phyloP scores from a whole-genome alignment of 2,329 filamentous ascomycete genomes.

The Pseudogymnoascus sp. region DNA sequence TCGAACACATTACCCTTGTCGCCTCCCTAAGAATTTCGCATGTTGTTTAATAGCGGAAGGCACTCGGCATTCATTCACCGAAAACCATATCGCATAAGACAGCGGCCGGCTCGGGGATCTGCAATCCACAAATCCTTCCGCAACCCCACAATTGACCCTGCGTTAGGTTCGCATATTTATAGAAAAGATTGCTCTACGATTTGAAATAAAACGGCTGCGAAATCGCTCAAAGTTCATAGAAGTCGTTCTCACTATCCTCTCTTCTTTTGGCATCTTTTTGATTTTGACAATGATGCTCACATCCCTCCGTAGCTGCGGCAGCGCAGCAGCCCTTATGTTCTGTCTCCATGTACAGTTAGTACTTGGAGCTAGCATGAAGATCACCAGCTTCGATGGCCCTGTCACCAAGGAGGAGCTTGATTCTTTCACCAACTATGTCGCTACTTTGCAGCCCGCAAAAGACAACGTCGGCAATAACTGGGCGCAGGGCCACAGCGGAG shows the following conservation, averaged over 20 bases:
- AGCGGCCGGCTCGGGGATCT: neutral
- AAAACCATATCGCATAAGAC: neutral
- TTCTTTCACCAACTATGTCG: constrained; percentile 14
- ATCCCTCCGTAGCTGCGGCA: neutral
- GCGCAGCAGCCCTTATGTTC: neutral
- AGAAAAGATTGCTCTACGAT: neutral
- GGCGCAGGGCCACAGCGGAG: constrained; percentile 10
- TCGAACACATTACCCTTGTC: neutral
- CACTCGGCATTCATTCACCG: neutral
- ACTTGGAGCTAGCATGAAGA: neutral
- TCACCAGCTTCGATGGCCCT: constrained; percentile 17
- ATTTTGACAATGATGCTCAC: neutral
- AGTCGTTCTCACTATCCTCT: neutral
- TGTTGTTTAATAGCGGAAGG: neutral
- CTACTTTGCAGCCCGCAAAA: neutral
- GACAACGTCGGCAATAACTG: neutral
- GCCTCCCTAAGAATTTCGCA: neutral
- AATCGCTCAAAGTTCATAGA: neutral
- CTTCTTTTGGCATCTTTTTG: neutral
- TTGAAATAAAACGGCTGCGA: neutral
- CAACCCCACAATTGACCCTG: neutral
- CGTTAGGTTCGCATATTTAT: neutral
- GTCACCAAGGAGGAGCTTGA: constrained; percentile 18
- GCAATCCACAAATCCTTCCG: neutral
- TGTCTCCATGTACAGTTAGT: neutral